Percentiles rank a stretch among this genome's conserved stretches.
These are phyloP conservation scores for Saccharum officinarum DNA, from an alignment of 176 grass and related monocot species.

Conservation along the genomic window DNA sequence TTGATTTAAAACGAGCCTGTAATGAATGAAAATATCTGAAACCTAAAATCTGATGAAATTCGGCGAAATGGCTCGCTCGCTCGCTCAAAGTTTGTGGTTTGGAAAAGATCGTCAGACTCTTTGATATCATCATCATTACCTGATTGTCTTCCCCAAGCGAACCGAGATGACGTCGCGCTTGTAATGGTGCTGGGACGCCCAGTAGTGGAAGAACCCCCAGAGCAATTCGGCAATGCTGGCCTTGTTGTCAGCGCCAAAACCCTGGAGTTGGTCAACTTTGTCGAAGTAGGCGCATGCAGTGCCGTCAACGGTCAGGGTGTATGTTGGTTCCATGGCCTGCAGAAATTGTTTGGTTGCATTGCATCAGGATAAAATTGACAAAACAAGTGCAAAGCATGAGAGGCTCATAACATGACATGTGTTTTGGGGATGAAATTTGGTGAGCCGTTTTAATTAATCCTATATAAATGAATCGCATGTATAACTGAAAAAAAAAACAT, in stretches of 20 bases:
- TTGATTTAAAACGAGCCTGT: neutral
- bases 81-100: neutral
- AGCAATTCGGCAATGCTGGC: conserved; percentile 51
- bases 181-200: conserved; percentile 64
- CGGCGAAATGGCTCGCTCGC: neutral
- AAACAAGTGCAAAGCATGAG: neutral
- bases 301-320: conserved; percentile 32
- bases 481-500: neutral
- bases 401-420: neutral
- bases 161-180: conserved; percentile 56
- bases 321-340: conserved; percentile 64
- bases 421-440: neutral
- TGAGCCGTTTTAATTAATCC: neutral
- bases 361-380: neutral
- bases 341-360: neutral
- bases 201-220: conserved; percentile 71
- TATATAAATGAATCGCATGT: neutral
- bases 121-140: conserved; percentile 26
- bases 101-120: neutral
- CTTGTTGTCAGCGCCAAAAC: conserved; percentile 46
- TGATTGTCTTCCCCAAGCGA: conserved; percentile 47
- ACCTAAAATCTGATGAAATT: neutral
- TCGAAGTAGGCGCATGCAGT: conserved; percentile 50
- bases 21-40: neutral
- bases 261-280: conserved; percentile 31